phyloP scores from a whole-genome alignment of 2,329 filamentous ascomycete species.

The Claviceps monticola region DNA sequence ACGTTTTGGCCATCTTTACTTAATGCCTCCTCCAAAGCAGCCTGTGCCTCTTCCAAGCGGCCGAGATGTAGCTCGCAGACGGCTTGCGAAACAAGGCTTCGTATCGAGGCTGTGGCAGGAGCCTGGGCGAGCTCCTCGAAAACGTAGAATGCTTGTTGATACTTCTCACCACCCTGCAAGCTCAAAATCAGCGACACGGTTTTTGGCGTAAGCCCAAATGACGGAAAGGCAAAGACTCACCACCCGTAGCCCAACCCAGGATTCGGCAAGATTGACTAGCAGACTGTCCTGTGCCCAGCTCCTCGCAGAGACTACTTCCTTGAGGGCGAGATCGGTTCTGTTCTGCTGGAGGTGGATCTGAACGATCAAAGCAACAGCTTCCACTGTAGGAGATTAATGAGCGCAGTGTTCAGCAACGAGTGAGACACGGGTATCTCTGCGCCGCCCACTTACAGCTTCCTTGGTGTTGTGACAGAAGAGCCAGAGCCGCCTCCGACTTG shows the following conservation, averaged over 20 bases:
- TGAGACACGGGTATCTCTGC: too few relatives aligned
- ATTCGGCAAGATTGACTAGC: slow-evolving; percentile 86
- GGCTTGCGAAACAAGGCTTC: slow-evolving; percentile 73
- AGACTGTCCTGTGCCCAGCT: slow-evolving; percentile 93
- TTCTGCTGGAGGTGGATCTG: slow-evolving; percentile 91
- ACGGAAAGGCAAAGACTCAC: slow-evolving; percentile 30
- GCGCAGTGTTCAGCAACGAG: slow-evolving; percentile 10
- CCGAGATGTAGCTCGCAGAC: slow-evolving; percentile 86
- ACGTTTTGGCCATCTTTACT: slow-evolving; percentile 57
- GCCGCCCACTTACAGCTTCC: slow-evolving; percentile 54
- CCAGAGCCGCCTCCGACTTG: slow-evolving; percentile 73
- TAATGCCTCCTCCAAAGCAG: slow-evolving; percentile 68
- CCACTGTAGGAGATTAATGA: slow-evolving; percentile 29
- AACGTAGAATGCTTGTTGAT: slow-evolving; percentile 94
- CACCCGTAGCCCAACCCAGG: slow-evolving; percentile 81
- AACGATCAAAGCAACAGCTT: slow-evolving; percentile 72
- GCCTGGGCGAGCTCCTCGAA: slow-evolving; percentile 91
- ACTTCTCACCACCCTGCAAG: slow-evolving; percentile 74
- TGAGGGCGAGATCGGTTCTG: slow-evolving; percentile 75
- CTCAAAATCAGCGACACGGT: slow-evolving; percentile 13
- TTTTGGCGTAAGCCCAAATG: too few relatives aligned
- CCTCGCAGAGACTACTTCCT: slow-evolving; percentile 75
- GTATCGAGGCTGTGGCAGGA: slow-evolving; percentile 61
- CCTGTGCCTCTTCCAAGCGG: slow-evolving; percentile 75
- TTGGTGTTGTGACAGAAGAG: slow-evolving; percentile 68